Evolutionary conservation across 2,329 filamentous ascomycete species (phyloP), one percentile per base, ranked within the genome.

Genomic region (Coniochaeta sp.): DNA sequence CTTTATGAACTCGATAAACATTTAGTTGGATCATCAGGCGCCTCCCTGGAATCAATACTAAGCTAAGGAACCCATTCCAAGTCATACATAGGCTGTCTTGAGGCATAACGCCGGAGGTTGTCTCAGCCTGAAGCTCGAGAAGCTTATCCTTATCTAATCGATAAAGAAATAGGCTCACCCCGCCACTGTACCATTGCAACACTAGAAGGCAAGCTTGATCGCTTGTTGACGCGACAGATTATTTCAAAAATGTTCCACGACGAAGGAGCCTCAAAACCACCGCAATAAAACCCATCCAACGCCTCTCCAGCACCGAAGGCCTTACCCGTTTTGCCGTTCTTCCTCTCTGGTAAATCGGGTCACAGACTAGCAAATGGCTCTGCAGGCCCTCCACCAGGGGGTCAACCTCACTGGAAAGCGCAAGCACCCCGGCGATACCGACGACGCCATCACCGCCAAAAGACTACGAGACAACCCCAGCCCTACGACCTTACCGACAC

Each of bases 371-470:
- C 22, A 50, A 31, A 58, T 59, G 60, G 56, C 56, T 11, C 56
- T 58, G 2, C 56, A 58, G 36, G 56, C 56, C 14, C 54, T 57
- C 58, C 8, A 43, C 57, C 44, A 22, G 54, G n/a, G 55, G 33
- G 14, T 58, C 60, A 31, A 58, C 57, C 36, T 43, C 33, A 16
- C 52, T n/a, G n/a, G n/a, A n/a, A 62, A 62, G 31, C 58, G 52
- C n/a, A 64, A 62, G 34, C 28, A 33, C 54, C 31, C 54, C 16
- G 43, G 38, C 16, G 40, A 60, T 24, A 26, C 56, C 26, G 38
- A 52, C 54, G 50, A 44, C 26, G 36, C 36, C 58, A 43, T 28
- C 38, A 34, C 24, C 33, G n/a, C 38, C 36, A 58, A 58, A 19
- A 33, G 33, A 40, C 47, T 44, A 40, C 47, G 34, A 36, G n/a